Base-by-base conservation (phyloP, 2,329 filamentous ascomycete genomes). In the Trichophyton verrucosum region DNA sequence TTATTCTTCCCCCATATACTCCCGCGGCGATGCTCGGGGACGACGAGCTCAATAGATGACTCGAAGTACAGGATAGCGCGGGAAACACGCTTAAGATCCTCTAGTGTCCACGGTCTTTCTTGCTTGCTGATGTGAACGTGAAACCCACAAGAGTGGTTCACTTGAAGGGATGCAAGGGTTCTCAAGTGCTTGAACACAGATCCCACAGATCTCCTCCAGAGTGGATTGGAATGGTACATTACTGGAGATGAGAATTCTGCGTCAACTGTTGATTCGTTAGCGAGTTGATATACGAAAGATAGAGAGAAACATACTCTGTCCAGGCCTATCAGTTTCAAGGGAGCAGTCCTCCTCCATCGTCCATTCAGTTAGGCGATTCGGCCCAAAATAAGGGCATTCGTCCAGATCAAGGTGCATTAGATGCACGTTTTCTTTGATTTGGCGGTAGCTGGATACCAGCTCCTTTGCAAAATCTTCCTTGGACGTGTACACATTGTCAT, bases 1-100 rank as follows among this genome's bases (percentile, higher is more conserved):
- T 59, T 59, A 17, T 33, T 59, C 17, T 47, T 47, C 13, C 13
- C 47, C 57, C 57, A 59, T 3, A 59, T 59, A 17, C n/a, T 47
- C n/a, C 27, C 11, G 8, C 57, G 57, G 24, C 57, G 57, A 17
- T 47, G 36, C 20, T 24, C 57, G 3, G 57, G 57, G 15, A 59
- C 57, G 30, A 59, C 13, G 36, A 59, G 17, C 22, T 47, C 57
- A 15, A 59, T 47, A 13, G 57, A 44, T 7, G 57, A n/a, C 22
- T 59, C 57, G 38, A 59, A 59, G 9, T 59, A 47, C 2, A 30
- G 20, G 2, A 59, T 59, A 33, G 57, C 57, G 17, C 57, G 36
- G 15, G 57, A 47, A 15, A 59, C n/a, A 15, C 57, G 57, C 27
- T 47, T 42, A 8, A 59, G 36, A 17, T 59, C 57, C 13, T 59